Conservation (phyloP, 2,329 filamentous ascomycete species). For the Diplodia scrobiculata region DNA sequence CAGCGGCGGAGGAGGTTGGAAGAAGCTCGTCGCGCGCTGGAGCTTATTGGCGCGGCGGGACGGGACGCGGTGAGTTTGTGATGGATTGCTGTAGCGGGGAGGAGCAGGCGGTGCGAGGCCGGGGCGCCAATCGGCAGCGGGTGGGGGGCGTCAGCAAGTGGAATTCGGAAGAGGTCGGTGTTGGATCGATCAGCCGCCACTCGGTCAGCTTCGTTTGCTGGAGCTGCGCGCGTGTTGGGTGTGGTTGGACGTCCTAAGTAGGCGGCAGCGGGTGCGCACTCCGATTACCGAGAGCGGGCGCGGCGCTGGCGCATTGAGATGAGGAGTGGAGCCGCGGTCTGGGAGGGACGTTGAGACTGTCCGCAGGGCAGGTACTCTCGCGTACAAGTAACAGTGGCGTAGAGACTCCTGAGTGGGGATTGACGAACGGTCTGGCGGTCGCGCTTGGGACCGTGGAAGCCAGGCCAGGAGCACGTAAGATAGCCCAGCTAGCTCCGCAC, state of each 20-base stretch:
- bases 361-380: slow-evolving; percentile 21
- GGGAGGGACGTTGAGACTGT: slow-evolving; percentile 25
- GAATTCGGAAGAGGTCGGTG: not conserved
- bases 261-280: slow-evolving; percentile 27
- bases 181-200: slow-evolving; percentile 22
- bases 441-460: slow-evolving; percentile 25
- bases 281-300: slow-evolving; percentile 28
- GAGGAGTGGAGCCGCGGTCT: slow-evolving; percentile 29
- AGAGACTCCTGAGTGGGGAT: slow-evolving; percentile 29
- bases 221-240: slow-evolving; percentile 12
- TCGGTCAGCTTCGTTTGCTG: slow-evolving; percentile 20
- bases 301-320: slow-evolving; percentile 30
- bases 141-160: slow-evolving; percentile 20
- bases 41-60: slow-evolving; percentile 26
- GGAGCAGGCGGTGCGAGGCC: slow-evolving; percentile 11
- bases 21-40: slow-evolving; percentile 28
- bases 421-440: slow-evolving; percentile 29
- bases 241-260: slow-evolving; percentile 28
- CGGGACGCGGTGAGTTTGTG: slow-evolving; percentile 27
- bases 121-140: slow-evolving; percentile 26
- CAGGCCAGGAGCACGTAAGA: slow-evolving; percentile 28
- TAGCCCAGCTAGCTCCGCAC: slow-evolving; percentile 24
- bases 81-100: slow-evolving; percentile 27
- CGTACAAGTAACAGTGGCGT: slow-evolving; percentile 28
- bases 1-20: slow-evolving; percentile 24